Conservation (phyloP, 2,329 filamentous ascomycete species). For the Alternaria incomplexa region DNA sequence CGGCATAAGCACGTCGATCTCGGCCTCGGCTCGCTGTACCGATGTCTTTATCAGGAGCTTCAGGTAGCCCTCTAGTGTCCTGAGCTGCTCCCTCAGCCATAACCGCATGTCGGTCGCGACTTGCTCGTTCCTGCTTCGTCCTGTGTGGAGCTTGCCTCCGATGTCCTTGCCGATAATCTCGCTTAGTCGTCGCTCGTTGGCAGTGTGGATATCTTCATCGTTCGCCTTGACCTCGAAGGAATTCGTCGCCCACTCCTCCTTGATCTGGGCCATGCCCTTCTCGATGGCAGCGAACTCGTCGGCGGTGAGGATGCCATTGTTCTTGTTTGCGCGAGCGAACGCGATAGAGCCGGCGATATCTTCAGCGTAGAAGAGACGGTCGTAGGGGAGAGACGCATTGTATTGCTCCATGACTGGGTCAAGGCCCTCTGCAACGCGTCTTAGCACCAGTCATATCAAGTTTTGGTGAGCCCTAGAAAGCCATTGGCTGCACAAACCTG, state of each 20-base stretch:
- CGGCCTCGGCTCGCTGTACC: conserved; percentile 71
- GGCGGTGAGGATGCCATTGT: conserved; percentile 73
- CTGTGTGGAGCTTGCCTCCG: conserved; percentile 89
- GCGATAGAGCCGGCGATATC: conserved; percentile 83
- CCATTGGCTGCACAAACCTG: conserved; percentile 4
- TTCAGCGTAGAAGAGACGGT: conserved; percentile 77
- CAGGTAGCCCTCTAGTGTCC: conserved; percentile 71
- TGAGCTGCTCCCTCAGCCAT: conserved; percentile 80
- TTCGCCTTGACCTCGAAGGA: conserved; percentile 57
- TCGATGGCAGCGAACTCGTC: conserved; percentile 79
- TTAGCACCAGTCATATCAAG: conserved; percentile 14
- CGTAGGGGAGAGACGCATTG: conserved; percentile 81
- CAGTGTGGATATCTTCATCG: conserved; percentile 63
- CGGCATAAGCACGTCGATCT: conserved; percentile 82
- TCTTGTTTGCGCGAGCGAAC: conserved; percentile 79
- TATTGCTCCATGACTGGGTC: conserved; percentile 87
- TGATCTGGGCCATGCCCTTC: conserved; percentile 67
- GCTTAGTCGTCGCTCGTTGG: conserved; percentile 63
- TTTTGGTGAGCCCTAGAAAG: background rate
- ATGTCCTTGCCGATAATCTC: conserved; percentile 87
- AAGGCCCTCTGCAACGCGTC: conserved; percentile 66
- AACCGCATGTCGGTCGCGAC: conserved; percentile 89
- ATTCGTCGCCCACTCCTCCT: conserved; percentile 56
- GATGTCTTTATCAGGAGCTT: conserved; percentile 73
- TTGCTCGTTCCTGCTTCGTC: conserved; percentile 86